Base-by-base conservation (phyloP, 2,329 filamentous ascomycete species). In the Phaeosphaeriaceae sp. region DNA sequence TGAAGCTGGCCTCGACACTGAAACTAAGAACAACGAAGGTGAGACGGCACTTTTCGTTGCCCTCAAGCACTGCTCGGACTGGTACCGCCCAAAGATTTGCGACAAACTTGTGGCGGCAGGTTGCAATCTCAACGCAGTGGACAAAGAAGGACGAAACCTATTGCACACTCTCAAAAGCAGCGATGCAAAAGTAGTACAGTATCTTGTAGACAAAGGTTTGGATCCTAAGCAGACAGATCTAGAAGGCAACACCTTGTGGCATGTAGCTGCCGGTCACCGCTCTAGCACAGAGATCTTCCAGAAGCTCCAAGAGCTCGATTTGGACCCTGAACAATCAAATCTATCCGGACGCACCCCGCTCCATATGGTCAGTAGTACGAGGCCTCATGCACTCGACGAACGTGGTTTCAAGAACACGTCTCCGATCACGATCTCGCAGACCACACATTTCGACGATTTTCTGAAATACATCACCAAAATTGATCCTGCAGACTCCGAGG, bases 151-250 rank as follows among this genome's bases (percentile, higher is more conserved):
- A 7, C 25, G 48, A 3, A 53, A 40, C 13, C 24, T 53, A 24
- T 25, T 53, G 6, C 51, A 53, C 31, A 20, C 20, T 10, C 33
- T 41, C 1, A 24, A 22, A 13, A 11, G 11, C 11, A 33, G 17
- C 2, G 6, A 21, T 11, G 2, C 10, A 17, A 53, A 40, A 11
- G 11, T 19, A 42, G n/a, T 57, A 9, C 42, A 51, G n/a, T 10
- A 64, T 22, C 57, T 73, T 7, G 22, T 72, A 3, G 46, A 60
- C 3, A 41, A 55, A 7, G 69, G 67, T 6, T 65, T 66, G 6
- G 60, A 74, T 47, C 52, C 47, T n/a, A 17, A 47, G 13, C 33
- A 27, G 15, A 15, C 47, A 11, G 56, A 58, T 40, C 19, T n/a
- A 19, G 33, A 47, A 17, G 45, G 54, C 41, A 48, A 57, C 42